Conservation (phyloP, 176 grass and related monocot genomes). For the Areca catechu region DNA sequence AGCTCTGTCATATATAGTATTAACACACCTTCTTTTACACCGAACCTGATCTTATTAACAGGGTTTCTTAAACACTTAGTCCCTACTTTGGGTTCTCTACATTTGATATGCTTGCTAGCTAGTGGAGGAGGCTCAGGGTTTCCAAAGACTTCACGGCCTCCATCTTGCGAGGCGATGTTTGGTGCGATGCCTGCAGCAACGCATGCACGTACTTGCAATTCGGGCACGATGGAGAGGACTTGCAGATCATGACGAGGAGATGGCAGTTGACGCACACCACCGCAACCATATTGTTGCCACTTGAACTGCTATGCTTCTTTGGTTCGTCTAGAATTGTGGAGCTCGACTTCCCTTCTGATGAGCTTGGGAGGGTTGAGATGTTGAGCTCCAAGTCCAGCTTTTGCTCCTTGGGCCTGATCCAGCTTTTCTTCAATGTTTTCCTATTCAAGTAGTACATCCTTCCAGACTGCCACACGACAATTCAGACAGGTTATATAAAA, state of each 20-base stretch:
- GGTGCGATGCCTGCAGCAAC: conserved; percentile 4
- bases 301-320: conserved; percentile 17
- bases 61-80: conserved; percentile 8
- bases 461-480: conserved; percentile 15
- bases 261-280: conserved; percentile 80
- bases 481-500: conserved; percentile 10
- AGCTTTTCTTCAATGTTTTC: conserved; percentile 31
- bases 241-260: conserved; percentile 81
- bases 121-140: conserved; percentile 93
- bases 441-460: conserved; percentile 33
- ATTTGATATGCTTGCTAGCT: conserved; percentile 21
- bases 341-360: conserved; percentile 11
- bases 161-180: conserved; percentile 16
- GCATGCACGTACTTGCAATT: conserved; percentile 84
- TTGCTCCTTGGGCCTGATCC: conserved; percentile 23
- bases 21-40: conserved; percentile 23
- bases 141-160: conserved; percentile 45
- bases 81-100: conserved; percentile 26
- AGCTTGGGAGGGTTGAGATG: conserved; percentile 26
- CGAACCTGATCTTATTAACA: conserved; percentile 11
- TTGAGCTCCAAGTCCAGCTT: conserved; percentile 31
- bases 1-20: conserved; percentile 18
- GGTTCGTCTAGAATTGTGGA: conserved; percentile 6
- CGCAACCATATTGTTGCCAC: conserved; percentile 53
- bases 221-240: conserved; percentile 70